These are phyloP conservation scores for Pezicula radicicola DNA, from an alignment of 2,329 filamentous ascomycete genomes.

Conservation along the genomic window DNA sequence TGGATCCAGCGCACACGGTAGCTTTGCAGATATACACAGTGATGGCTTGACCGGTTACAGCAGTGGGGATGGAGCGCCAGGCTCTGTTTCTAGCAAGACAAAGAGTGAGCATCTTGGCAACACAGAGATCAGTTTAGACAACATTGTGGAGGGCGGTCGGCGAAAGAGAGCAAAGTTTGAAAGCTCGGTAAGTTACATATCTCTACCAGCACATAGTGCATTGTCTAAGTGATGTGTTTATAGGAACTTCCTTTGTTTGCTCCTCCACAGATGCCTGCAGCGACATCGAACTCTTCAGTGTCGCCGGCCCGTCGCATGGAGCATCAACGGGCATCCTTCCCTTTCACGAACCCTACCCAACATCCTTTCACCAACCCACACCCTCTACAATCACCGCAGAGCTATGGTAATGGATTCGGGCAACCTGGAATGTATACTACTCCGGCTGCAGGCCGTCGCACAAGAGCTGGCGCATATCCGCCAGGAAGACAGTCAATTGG, in stretches of 20 bases:
- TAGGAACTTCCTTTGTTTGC: constrained; percentile 96
- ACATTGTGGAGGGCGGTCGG: constrained; percentile 95
- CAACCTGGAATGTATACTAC: constrained; percentile 60
- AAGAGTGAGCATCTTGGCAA: constrained; percentile 85
- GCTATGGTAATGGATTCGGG: constrained; percentile 56
- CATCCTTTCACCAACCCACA: constrained; percentile 77
- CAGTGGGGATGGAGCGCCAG: constrained; percentile 79
- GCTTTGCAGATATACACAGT: constrained; percentile 55
- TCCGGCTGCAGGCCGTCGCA: constrained; percentile 61
- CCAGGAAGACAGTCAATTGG: constrained; percentile 35
- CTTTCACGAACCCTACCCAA: constrained; percentile 72
- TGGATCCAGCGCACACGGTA: constrained; percentile 47
- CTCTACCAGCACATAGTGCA: not conserved
- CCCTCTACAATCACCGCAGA: constrained; percentile 80
- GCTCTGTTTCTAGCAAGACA: constrained; percentile 71
- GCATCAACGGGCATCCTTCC: constrained; percentile 67
- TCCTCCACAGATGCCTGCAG: constrained; percentile 87
- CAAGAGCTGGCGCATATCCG: constrained; percentile 60
- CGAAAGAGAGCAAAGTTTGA: constrained; percentile 94
- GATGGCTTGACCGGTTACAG: constrained; percentile 76
- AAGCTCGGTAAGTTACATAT: constrained; percentile 76
- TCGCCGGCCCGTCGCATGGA: constrained; percentile 83
- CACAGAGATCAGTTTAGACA: constrained; percentile 96
- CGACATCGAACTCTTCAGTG: constrained; percentile 95
- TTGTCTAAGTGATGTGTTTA: constrained; percentile 19